Conservation (phyloP, 371 early-diverging fungal genomes). For the Mucor racemosus region DNA sequence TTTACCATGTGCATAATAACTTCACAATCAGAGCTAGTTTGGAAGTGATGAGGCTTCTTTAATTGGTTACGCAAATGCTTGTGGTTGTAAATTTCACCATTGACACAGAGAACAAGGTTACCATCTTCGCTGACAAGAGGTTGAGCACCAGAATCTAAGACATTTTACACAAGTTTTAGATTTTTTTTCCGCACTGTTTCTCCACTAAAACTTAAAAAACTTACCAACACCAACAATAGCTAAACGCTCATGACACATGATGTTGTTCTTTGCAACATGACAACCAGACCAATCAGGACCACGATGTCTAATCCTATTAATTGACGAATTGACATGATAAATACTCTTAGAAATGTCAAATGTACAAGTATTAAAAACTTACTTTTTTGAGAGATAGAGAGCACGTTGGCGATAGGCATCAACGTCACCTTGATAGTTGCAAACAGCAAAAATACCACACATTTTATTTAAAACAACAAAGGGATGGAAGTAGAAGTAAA, state of each 20-base stretch:
- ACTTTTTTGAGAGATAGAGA: constrained; percentile 87
- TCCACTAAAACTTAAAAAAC: constrained; percentile 18
- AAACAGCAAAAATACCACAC: constrained; percentile 96
- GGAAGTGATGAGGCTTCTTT: constrained; percentile 74
- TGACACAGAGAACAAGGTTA: constrained; percentile 84
- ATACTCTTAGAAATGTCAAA: not conserved
- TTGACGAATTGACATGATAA: not conserved
- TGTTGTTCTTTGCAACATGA: constrained; percentile 75
- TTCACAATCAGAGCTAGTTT: constrained; percentile 97
- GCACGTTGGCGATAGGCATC: constrained; percentile 81
- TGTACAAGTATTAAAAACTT: constrained; percentile 26
- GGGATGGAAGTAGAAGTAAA: not conserved
- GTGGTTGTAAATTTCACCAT: constrained; percentile 99
- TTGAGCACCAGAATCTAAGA: constrained; percentile 51
- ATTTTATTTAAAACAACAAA: constrained; percentile 45
- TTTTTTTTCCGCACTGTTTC: not conserved
- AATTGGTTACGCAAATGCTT: constrained; percentile 77
- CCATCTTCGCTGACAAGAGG: constrained; percentile 91
- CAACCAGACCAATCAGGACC: constrained; percentile 98
- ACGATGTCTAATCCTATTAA: constrained; percentile 81
- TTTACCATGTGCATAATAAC: constrained; percentile 91
- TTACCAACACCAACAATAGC: constrained; percentile 96
- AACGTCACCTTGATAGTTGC: constrained; percentile 83
- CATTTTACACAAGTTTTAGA: not conserved
- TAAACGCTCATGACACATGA: constrained; percentile 94